Evolutionary conservation across 2,329 filamentous ascomycete genomes (phyloP).

Genomic region (Alternaria ethzedia): DNA sequence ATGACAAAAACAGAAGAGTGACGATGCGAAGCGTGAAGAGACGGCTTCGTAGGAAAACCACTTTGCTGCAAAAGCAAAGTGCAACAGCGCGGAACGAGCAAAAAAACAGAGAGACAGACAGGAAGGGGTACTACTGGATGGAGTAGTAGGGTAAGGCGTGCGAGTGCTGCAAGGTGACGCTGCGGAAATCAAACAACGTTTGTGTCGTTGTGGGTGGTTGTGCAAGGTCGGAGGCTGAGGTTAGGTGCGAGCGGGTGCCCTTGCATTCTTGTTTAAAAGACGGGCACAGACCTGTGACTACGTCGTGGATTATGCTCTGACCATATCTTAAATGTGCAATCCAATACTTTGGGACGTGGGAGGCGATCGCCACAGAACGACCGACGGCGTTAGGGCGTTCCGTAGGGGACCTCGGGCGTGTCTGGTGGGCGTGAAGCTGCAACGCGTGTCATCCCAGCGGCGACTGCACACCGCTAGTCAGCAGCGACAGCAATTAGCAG

Average conservation of each 20-base stretch:
- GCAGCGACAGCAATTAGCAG: slow-evolving; percentile 15
- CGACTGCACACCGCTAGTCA: slow-evolving; percentile 37
- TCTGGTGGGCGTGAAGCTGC: slow-evolving; percentile 36
- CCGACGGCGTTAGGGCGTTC: slow-evolving; percentile 29
- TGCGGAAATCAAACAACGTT: slow-evolving; percentile 42
- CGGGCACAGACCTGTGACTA: slow-evolving; percentile 32
- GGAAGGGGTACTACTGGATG: slow-evolving; percentile 36
- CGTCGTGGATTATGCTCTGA: slow-evolving; percentile 25
- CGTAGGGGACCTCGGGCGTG: slow-evolving; percentile 16
- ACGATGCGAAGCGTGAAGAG: slow-evolving; percentile 43
- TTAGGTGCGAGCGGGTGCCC: slow-evolving; percentile 33
- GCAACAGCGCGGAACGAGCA: slow-evolving; percentile 34
- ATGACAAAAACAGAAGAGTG: slow-evolving; percentile 27
- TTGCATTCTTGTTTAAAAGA: slow-evolving; percentile 44
- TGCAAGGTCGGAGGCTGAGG: slow-evolving; percentile 30
- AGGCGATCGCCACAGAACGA: slow-evolving; percentile 37
- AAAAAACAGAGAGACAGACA: slow-evolving; percentile 41
- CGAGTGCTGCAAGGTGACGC: slow-evolving; percentile 35
- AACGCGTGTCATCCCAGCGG: slow-evolving; percentile 32
- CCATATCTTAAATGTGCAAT: slow-evolving; percentile 33
- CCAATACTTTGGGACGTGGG: slow-evolving; percentile 27
- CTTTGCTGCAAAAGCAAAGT: slow-evolving; percentile 46
- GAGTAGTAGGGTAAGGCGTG: slow-evolving; percentile 27
- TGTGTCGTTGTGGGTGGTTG: slow-evolving; percentile 34
- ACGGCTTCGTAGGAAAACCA: slow-evolving; percentile 38